Evolutionary conservation across 148 eudicot genomes (phyloP).

Genomic region (Talinum fruticosum): DNA sequence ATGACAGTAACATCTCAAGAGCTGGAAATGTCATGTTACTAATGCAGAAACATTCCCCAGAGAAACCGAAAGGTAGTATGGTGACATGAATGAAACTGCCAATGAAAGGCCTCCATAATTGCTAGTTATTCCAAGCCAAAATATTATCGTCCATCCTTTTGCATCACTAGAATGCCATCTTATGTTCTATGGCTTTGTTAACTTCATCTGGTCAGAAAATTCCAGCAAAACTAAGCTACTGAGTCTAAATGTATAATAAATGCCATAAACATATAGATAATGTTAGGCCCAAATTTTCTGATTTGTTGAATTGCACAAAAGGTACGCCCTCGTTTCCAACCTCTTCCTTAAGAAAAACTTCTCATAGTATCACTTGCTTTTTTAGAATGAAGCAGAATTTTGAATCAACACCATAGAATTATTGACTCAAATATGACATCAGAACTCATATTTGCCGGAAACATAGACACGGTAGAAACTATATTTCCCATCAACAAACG

Average conservation of each 20-base stretch:
- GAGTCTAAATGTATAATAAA: background rate
- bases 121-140: no score
- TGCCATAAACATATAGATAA: background rate
- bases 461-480: background rate
- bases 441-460: background rate
- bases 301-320: background rate
- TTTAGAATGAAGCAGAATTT: no score
- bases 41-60: background rate
- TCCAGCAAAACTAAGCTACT: background rate
- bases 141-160: no score
- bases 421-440: background rate
- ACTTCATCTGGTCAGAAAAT: background rate
- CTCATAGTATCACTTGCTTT: background rate
- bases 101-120: no score
- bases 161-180: no score
- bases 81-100: no score
- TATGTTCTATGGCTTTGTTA: background rate
- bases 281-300: no score
- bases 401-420: no score
- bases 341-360: no score
- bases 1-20: background rate
- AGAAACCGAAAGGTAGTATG: background rate
- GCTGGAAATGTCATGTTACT: background rate
- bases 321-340: no score
- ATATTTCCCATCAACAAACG: background rate